Conservation (phyloP, 192 early-diverging fungal species). For the Dissophora ornata region DNA sequence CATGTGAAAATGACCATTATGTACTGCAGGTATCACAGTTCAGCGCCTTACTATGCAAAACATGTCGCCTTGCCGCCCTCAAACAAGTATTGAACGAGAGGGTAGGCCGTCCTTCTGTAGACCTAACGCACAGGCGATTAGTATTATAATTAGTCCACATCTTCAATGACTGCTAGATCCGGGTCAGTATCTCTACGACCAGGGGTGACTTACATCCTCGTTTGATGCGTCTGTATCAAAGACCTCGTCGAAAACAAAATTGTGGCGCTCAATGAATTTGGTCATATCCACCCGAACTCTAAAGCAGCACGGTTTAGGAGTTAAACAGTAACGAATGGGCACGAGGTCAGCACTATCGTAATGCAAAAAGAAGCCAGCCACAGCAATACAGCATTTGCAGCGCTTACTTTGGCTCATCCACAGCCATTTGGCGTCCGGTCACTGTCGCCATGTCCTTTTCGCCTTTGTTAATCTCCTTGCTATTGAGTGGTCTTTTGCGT, state of each 20-base stretch:
- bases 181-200: not conserved
- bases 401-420: constrained; percentile 94
- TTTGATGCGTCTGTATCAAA: constrained; percentile 87
- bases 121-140: constrained; percentile 36
- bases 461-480: constrained; percentile 81
- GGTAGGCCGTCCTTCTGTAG: constrained; percentile 91
- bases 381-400: too few species aligned
- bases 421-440: constrained; percentile 73
- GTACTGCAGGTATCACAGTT: too few species aligned
- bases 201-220: constrained; percentile 64
- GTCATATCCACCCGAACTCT: constrained; percentile 96
- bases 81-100: constrained; percentile 95
- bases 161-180: too few species aligned
- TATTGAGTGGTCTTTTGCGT: constrained; percentile 92
- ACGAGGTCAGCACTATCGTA: too few species aligned
- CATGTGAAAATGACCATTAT: too few species aligned
- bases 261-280: constrained; percentile 93
- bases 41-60: constrained; percentile 91
- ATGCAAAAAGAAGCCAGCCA: too few species aligned
- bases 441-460: constrained; percentile 89
- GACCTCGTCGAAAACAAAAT: constrained; percentile 96
- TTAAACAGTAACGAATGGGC: too few species aligned
- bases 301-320: too few species aligned
- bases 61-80: constrained; percentile 96
- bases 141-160: too few species aligned